Evolutionary conservation across 176 grass and related monocot species (phyloP).

Genomic region (Zoysia japonica): DNA sequence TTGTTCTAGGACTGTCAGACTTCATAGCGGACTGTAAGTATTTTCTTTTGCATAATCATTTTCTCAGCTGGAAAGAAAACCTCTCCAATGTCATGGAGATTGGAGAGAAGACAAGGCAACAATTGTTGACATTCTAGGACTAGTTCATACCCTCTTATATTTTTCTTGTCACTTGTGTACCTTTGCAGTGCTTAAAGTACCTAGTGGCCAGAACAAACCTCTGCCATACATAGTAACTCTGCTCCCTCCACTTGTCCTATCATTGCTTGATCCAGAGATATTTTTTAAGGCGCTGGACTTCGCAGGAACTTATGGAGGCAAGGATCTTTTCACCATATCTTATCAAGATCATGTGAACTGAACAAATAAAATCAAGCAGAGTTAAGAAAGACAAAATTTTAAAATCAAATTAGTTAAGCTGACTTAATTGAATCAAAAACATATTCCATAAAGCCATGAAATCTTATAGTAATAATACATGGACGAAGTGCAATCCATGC

Average conservation of each 20-base stretch:
- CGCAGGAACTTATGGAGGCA: slow-evolving; percentile 99
- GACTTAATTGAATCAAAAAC: background rate
- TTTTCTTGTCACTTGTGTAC: slow-evolving; percentile 20
- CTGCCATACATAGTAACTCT: slow-evolving; percentile 74
- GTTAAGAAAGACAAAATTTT: background rate
- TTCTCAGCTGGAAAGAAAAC: slow-evolving; percentile 13
- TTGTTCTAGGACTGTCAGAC: slow-evolving; percentile 89
- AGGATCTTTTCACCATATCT: slow-evolving; percentile 23
- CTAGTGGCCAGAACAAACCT: slow-evolving; percentile 77
- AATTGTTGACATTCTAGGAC: slow-evolving; percentile 9
- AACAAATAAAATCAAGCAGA: background rate
- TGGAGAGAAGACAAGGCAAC: background rate
- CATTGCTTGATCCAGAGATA: slow-evolving; percentile 89
- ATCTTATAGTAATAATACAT: slow-evolving; percentile 9
- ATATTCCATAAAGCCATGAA: background rate
- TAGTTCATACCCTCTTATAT: background rate
- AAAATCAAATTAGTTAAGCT: background rate
- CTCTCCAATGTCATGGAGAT: background rate
- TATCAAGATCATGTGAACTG: background rate
- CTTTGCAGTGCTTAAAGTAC: slow-evolving; percentile 83
- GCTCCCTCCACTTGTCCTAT: slow-evolving; percentile 70
- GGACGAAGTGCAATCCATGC: background rate
- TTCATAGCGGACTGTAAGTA: slow-evolving; percentile 92
- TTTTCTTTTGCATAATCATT: slow-evolving; percentile 22
- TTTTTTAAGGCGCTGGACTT: slow-evolving; percentile 99